Conservation (phyloP, 2,329 filamentous ascomycete genomes). For the Epicoccum nigrum region DNA sequence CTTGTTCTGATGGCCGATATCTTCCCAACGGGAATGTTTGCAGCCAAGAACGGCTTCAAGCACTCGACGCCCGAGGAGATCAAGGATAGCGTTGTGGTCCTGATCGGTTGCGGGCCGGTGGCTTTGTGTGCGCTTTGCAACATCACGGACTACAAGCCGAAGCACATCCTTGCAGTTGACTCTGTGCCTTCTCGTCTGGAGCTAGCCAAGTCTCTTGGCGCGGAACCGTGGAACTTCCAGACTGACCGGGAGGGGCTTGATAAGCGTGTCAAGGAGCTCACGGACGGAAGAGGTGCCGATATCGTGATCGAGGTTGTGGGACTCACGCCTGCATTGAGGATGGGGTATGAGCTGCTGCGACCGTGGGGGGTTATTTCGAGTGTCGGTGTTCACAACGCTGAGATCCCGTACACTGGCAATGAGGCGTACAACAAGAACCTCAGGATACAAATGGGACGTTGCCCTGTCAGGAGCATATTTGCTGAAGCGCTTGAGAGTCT, state of each 20-base stretch:
- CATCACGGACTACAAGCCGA: conserved; percentile 75
- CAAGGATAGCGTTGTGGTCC: conserved; percentile 71
- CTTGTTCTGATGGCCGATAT: conserved; percentile 92
- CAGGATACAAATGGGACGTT: conserved; percentile 57
- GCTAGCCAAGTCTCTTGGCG: conserved; percentile 74
- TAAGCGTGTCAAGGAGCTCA: conserved; percentile 73
- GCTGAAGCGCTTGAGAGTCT: conserved; percentile 54
- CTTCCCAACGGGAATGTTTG: conserved; percentile 84
- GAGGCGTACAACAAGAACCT: conserved; percentile 59
- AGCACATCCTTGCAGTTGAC: conserved; percentile 79
- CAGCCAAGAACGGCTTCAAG: conserved; percentile 77
- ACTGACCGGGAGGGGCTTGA: conserved; percentile 69
- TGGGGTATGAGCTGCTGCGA: conserved; percentile 56
- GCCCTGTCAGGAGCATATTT: conserved; percentile 58
- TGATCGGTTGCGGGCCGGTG: conserved; percentile 81
- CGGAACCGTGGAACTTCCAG: conserved; percentile 81
- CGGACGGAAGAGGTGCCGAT: conserved; percentile 82
- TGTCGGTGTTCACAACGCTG: conserved; percentile 57
- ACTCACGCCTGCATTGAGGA: conserved; percentile 54
- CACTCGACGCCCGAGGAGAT: conserved; percentile 64
- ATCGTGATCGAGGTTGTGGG: conserved; percentile 69
- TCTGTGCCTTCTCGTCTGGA: conserved; percentile 76
- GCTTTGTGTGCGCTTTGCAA: conserved; percentile 84
- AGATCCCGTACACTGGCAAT: conserved; percentile 56
- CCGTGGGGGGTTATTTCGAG: conserved; percentile 57